These are phyloP conservation scores for Aureobasidium mangrovei DNA, from an alignment of 2,329 filamentous ascomycete genomes.

Conservation along the genomic window DNA sequence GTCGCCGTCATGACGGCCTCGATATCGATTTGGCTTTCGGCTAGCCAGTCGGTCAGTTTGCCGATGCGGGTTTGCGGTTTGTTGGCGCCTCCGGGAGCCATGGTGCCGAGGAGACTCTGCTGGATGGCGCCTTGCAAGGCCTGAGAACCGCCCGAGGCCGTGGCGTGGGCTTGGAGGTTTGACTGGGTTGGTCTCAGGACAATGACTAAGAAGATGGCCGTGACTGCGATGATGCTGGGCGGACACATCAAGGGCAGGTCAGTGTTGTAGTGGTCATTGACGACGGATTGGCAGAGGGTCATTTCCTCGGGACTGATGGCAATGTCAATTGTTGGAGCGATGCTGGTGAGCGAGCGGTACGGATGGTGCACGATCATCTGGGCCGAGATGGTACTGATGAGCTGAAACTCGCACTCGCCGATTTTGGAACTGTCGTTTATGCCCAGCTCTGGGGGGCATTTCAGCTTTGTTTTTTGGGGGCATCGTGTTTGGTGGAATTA, in stretches of 20 bases:
- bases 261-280: conserved; percentile 90
- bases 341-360: conserved; percentile 67
- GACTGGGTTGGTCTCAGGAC: conserved; percentile 61
- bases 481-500: conserved; percentile 34
- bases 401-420: conserved; percentile 86
- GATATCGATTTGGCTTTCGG: conserved; percentile 78
- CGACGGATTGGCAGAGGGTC: conserved; percentile 67
- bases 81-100: conserved; percentile 17
- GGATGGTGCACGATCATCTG: conserved; percentile 87
- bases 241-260: conserved; percentile 79
- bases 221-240: conserved; percentile 82
- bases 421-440: conserved; percentile 71
- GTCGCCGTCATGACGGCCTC: conserved; percentile 79
- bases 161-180: conserved; percentile 35
- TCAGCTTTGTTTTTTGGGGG: background rate
- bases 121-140: conserved; percentile 21
- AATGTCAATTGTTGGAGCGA: conserved; percentile 54
- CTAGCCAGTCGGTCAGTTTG: conserved; percentile 65
- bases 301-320: conserved; percentile 68
- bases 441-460: conserved; percentile 49
- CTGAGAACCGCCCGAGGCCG: conserved; percentile 19
- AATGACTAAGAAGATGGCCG: conserved; percentile 75
- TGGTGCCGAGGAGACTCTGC: conserved; percentile 17
- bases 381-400: conserved; percentile 85
- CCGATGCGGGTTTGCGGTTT: conserved; percentile 16